A percentile compares a stretch with the other conserved stretches of the same genome.
phyloP scores from a whole-genome alignment of 73 alveolate species.

The Durusdinium trenchii region DNA sequence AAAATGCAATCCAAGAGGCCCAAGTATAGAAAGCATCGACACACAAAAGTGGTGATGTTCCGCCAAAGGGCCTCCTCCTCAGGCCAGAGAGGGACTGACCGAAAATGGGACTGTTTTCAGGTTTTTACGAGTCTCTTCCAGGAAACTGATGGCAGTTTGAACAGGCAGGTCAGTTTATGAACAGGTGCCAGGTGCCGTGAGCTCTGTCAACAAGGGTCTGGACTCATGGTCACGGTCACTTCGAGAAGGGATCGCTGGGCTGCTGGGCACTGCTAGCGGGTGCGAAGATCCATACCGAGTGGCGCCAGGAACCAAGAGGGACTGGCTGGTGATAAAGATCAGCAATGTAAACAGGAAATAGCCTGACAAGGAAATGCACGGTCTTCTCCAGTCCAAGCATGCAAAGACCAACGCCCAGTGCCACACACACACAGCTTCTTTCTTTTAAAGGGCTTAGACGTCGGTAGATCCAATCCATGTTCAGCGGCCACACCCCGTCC shows the following conservation, averaged over 20 bases:
- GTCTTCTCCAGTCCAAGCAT: too few relatives aligned
- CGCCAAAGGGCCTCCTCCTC: slow-evolving; percentile 63
- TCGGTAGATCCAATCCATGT: too few relatives aligned
- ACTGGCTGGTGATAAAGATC: slow-evolving; percentile 91
- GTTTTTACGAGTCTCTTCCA: not conserved
- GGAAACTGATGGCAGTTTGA: too few relatives aligned
- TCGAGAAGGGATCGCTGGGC: too few relatives aligned
- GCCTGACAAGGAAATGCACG: slow-evolving; percentile 79
- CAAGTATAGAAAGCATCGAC: slow-evolving; percentile 89
- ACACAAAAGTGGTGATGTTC: slow-evolving; percentile 63
- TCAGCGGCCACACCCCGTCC: not conserved
- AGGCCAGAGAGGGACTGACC: not conserved
- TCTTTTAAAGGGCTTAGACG: too few relatives aligned
- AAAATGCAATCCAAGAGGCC: not conserved
- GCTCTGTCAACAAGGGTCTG: too few relatives aligned
- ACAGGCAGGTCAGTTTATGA: too few relatives aligned
- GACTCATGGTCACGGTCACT: too few relatives aligned
- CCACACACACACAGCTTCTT: too few relatives aligned
- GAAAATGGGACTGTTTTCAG: not conserved
- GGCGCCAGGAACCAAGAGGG: slow-evolving; percentile 80
- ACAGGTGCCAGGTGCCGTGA: too few relatives aligned
- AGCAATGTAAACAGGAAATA: slow-evolving; percentile 65
- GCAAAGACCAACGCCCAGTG: too few relatives aligned
- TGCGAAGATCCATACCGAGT: not conserved
- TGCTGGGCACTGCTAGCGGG: too few relatives aligned